A percentile compares a stretch with the other conserved stretches of the same genome.
Conservation (phyloP, 495 filamentous ascomycete genomes). For the Penicillium arizonense region DNA sequence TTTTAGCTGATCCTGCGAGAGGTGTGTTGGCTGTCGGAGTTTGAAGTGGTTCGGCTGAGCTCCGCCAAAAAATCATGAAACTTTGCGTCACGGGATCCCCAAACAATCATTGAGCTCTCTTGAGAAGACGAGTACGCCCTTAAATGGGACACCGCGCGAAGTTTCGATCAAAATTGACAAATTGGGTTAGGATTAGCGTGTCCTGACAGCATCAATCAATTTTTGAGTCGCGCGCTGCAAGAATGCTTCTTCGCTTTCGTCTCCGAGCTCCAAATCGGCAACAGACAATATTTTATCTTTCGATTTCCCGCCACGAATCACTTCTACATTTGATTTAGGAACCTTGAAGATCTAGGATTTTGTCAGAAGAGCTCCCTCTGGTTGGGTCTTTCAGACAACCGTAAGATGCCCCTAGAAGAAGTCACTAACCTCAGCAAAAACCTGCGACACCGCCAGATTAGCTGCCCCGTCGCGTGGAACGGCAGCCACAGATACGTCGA, state of each 20-base stretch:
- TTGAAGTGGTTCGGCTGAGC: conserved; percentile 1
- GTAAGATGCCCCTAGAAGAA: too few relatives aligned
- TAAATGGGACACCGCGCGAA: too few relatives aligned
- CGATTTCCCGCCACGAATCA: conserved; percentile 62
- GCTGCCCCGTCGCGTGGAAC: conserved; percentile 64
- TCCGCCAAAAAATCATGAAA: conserved; percentile 7
- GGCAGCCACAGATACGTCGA: conserved; percentile 63
- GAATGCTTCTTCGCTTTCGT: conserved; percentile 26
- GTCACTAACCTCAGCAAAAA: conserved; percentile 58
- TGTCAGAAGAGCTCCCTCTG: conserved; percentile 9
- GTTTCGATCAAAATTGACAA: not conserved
- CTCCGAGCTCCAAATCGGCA: conserved; percentile 23
- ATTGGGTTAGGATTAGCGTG: not conserved
- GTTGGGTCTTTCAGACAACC: not conserved
- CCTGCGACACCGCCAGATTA: conserved; percentile 61
- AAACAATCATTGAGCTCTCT: not conserved
- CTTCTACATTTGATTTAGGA: conserved; percentile 61
- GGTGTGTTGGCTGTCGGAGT: not conserved
- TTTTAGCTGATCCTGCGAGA: not conserved
- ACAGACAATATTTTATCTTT: conserved; percentile 58
- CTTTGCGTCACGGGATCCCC: conserved; percentile 27
- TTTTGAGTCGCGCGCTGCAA: conserved; percentile 20
- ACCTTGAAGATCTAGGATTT: conserved; percentile 49
- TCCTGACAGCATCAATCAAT: conserved; percentile 10
- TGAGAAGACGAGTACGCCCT: not conserved